Conservation (phyloP, 2,329 filamentous ascomycete species). For the Exophiala sp. region DNA sequence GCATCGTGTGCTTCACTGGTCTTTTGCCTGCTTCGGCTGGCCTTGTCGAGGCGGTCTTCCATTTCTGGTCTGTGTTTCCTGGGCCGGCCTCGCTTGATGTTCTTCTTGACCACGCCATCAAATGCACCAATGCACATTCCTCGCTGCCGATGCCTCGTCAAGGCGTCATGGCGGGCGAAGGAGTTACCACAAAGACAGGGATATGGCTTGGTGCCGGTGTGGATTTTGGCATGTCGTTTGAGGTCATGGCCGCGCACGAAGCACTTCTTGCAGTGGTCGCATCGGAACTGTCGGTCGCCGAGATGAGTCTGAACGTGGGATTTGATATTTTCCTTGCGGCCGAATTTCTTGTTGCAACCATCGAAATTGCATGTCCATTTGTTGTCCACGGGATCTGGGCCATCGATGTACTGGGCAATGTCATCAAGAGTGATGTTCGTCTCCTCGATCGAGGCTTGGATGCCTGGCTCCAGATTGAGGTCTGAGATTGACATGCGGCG, state of each 20-base stretch:
- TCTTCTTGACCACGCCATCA: conserved; percentile 69
- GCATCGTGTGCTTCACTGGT: conserved; percentile 30
- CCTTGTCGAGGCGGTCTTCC: conserved; percentile 57
- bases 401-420: conserved; percentile 69
- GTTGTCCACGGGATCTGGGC: conserved; percentile 67
- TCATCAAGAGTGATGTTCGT: conserved; percentile 87
- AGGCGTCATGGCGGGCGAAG: conserved; percentile 90
- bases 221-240: conserved; percentile 95
- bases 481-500: conserved; percentile 47
- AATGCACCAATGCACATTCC: conserved; percentile 97
- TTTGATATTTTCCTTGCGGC: conserved; percentile 98
- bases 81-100: conserved; percentile 63
- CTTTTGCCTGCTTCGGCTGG: conserved; percentile 47
- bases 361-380: conserved; percentile 77
- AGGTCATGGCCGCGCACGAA: conserved; percentile 97
- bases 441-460: conserved; percentile 63
- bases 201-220: conserved; percentile 93
- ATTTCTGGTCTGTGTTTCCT: conserved; percentile 61
- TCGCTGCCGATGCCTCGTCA: conserved; percentile 89
- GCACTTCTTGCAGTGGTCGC: conserved; percentile 88
- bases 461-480: conserved; percentile 51
- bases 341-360: conserved; percentile 83
- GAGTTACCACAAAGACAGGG: conserved; percentile 91
- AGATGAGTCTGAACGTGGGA: conserved; percentile 97
- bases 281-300: conserved; percentile 91